Evolutionary conservation across 257 asterid species (phyloP).

Genomic region (Solanum corneliomulleri): DNA sequence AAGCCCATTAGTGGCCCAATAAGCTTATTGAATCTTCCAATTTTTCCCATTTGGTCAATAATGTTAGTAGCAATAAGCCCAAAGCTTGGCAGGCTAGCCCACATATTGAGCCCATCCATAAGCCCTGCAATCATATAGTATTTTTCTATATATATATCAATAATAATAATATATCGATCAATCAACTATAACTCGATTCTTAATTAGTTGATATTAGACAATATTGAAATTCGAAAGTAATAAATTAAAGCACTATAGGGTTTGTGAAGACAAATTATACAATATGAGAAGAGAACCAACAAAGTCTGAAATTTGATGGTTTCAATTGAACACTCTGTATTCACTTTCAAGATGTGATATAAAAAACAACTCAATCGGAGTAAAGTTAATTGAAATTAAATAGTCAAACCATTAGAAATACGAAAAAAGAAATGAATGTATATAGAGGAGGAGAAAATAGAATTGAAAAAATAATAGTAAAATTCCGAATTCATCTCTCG

Average conservation of each 20-base stretch:
- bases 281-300: not conserved
- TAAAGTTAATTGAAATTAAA: not conserved
- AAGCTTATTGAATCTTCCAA: slow-evolving; percentile 15
- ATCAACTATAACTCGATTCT: not conserved
- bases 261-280: not conserved
- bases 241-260: not conserved
- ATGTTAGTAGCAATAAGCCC: slow-evolving; percentile 41
- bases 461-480: not conserved
- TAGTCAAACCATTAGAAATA: not conserved
- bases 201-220: no score
- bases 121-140: slow-evolving; percentile 29
- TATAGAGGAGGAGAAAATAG: not conserved
- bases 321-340: not conserved
- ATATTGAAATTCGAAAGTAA: not conserved
- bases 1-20: not conserved
- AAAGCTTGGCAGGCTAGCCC: slow-evolving; percentile 44
- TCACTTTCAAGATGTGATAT: not conserved
- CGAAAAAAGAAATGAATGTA: not conserved
- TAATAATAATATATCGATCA: not conserved
- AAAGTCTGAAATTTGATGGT: not conserved
- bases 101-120: slow-evolving; percentile 66
- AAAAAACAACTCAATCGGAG: not conserved
- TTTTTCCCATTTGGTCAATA: slow-evolving; percentile 44
- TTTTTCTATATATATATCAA: not conserved
- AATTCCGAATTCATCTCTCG: not conserved